Percentiles rank a stretch among this genome's conserved stretches.
Evolutionary conservation across 768 basidiomycete genomes (phyloP).

Genomic region (Boletus eberwhitei): DNA sequence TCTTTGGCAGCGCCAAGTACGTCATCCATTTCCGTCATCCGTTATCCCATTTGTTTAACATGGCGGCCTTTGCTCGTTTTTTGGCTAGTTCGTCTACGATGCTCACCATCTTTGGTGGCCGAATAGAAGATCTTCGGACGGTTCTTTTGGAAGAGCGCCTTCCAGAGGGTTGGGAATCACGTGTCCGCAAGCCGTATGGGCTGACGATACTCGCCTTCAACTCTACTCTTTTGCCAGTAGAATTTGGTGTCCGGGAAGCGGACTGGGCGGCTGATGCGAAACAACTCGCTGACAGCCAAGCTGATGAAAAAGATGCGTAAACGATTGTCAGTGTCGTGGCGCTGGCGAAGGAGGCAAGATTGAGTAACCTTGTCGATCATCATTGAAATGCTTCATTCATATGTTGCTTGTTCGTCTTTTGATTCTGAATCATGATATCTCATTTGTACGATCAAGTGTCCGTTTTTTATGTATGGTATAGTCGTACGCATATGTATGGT

Average conservation of each 20-base stretch:
- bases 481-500: neutral
- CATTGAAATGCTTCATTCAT: neutral
- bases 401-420: neutral
- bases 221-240: conserved; percentile 24
- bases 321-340: neutral
- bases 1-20: conserved; percentile 71
- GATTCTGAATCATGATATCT: neutral
- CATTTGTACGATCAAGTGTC: neutral
- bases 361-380: neutral
- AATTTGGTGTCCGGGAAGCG: conserved; percentile 14
- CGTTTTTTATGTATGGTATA: neutral
- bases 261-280: conserved; percentile 21
- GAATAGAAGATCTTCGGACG: conserved; percentile 49
- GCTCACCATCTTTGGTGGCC: conserved; percentile 66
- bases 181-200: conserved; percentile 49
- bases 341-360: neutral
- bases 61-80: neutral
- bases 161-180: conserved; percentile 69
- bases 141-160: conserved; percentile 66
- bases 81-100: conserved; percentile 58
- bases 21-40: conserved; percentile 18
- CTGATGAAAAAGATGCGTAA: neutral
- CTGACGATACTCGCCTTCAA: conserved; percentile 62
- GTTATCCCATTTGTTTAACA: neutral
- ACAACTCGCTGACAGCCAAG: neutral